Base-by-base conservation (phyloP, 1,284 basidiomycete species). In the Lentinus polychrous region DNA sequence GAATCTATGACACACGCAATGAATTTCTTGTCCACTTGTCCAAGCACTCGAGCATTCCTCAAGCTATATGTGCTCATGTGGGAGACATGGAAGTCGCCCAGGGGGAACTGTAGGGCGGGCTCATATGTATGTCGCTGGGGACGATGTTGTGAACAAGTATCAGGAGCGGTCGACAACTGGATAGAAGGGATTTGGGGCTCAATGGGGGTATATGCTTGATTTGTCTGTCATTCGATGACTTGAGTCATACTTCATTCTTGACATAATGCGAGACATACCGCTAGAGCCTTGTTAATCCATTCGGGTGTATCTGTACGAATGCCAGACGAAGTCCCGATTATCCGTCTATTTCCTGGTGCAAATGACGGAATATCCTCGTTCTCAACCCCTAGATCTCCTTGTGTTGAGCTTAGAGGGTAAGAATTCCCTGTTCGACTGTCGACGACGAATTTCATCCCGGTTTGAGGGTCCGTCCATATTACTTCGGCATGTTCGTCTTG, bases 11-110 rank as follows among this genome's bases (percentile, higher is more conserved):
- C 60, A 65, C 90, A 92, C 18, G 84, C 83, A 53, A 96, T 78
- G 63, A 93, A 97, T 67, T 97, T 97, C 51, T 71, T 67, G 64
- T 97, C 94, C 14, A 96, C 81, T 62, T 98, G 94, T 36, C 76
- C 78, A 39, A 97, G 74, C 39, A 92, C 73, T 36, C 60, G 62
- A 33, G 84, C 81, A 17, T 62, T 60, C 14, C 56, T 59, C 42
- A 94, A 69, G 52, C 32, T 10, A 10, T 10, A 10, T 27, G 27
- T 10, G 10, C 27, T 27, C 27, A 27, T 27, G 5, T 27, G 27
- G 27, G 27, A 27, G 22, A 41, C 22, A 23, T 41, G 37, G 23
- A 27, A 20, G 17, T 18, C 15, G 39, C 17, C 14, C 17, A 24
- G 14, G 17, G 31, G 22, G 40, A 35, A 22, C 40, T 31, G 36